phyloP scores from a whole-genome alignment of 257 asterid genomes.

The Echites panduratus region DNA sequence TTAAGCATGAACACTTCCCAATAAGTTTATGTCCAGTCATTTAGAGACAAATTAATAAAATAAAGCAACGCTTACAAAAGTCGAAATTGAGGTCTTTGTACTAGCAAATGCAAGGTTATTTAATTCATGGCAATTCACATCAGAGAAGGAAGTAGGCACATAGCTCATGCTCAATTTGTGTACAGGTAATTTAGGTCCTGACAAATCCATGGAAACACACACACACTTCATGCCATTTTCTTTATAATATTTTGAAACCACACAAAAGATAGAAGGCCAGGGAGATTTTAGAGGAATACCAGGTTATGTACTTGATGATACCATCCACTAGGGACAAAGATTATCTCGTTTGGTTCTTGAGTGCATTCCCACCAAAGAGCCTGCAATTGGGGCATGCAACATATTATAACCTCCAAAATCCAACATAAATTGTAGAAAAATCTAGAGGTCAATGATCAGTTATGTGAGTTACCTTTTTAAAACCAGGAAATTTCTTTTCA shows the following conservation, averaged over 20 bases:
- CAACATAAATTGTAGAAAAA: background rate
- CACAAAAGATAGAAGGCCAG: background rate
- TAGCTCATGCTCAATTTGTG: background rate
- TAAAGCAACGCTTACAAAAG: background rate
- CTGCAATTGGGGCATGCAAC: conserved; percentile 26
- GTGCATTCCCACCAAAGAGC: conserved; percentile 86
- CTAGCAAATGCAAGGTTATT: background rate
- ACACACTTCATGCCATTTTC: background rate
- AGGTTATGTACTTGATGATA: conserved; percentile 94
- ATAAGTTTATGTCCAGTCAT: too few relatives aligned
- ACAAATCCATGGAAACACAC: too few relatives aligned
- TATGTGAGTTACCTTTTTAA: conserved; percentile 54
- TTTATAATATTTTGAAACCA: background rate
- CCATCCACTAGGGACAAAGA: conserved; percentile 99
- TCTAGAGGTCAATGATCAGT: conserved; percentile 5
- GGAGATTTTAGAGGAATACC: conserved; percentile 38
- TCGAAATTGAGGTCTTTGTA: background rate
- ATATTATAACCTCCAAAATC: background rate
- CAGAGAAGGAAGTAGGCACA: background rate
- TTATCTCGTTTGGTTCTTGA: conserved; percentile 75
- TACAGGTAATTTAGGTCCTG: background rate
- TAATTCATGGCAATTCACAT: background rate
- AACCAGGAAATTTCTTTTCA: conserved; percentile 60
- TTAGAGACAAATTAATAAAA: background rate
- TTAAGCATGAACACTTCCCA: background rate